Evolutionary conservation across 192 early-diverging fungal species (phyloP).

Genomic region (Podila epicladia): DNA sequence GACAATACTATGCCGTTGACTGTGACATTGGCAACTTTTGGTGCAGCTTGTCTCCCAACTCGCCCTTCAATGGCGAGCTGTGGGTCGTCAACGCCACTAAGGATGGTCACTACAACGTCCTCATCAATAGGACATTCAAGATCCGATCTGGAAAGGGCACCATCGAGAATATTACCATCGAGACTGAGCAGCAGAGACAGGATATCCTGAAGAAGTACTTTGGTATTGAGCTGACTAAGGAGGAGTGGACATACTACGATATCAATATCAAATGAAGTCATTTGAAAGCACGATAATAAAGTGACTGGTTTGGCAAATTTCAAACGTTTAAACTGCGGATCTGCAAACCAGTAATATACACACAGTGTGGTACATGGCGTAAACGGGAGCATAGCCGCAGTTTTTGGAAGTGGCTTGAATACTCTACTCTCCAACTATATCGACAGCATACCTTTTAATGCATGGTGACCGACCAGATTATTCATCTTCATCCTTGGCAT

Average conservation of each 20-base stretch:
- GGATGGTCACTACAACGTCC: constrained; percentile 9
- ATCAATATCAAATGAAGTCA: neutral
- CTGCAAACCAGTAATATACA: no score
- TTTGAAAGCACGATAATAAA: no score
- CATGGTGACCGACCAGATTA: neutral
- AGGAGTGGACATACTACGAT: constrained; percentile 23
- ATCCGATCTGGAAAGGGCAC: constrained; percentile 3
- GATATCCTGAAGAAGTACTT: constrained; percentile 19
- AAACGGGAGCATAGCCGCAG: no score
- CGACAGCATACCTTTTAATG: no score
- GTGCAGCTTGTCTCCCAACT: constrained; percentile 8
- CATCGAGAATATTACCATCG: constrained; percentile 3
- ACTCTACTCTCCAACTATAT: no score
- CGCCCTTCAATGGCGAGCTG: neutral
- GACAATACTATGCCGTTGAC: constrained; percentile 15
- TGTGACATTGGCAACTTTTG: constrained; percentile 18
- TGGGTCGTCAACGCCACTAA: constrained; percentile 17
- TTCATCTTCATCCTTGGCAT: neutral
- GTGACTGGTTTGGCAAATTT: no score
- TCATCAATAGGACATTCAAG: neutral
- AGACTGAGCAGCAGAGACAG: constrained; percentile 17
- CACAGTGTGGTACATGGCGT: no score
- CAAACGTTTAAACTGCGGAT: no score
- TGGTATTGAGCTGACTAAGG: constrained; percentile 21
- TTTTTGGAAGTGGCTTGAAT: no score